These are phyloP conservation scores for Eremomyces bilateralis DNA, from an alignment of 495 filamentous ascomycete genomes.

Conservation along the genomic window DNA sequence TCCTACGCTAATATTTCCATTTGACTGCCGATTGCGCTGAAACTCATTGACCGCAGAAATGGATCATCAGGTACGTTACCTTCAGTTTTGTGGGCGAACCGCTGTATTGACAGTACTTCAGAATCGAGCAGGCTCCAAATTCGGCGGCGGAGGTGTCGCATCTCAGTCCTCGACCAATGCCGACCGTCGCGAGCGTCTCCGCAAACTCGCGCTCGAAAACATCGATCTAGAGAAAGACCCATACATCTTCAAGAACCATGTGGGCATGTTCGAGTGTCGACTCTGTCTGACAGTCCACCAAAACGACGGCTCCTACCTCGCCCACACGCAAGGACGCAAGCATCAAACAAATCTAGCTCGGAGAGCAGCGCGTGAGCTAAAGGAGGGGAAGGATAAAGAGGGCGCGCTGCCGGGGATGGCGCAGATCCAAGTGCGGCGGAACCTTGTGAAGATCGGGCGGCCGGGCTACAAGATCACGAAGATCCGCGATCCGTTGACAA, in stretches of 20 bases:
- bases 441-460: constrained; percentile 90
- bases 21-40: too few relatives aligned
- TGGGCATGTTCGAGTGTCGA: constrained; percentile 94
- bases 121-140: constrained; percentile 94
- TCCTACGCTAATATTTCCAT: too few relatives aligned
- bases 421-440: constrained; percentile 39
- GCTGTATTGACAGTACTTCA: too few relatives aligned
- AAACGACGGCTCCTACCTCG: constrained; percentile 97
- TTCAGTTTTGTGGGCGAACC: too few relatives aligned
- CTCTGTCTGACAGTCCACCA: constrained; percentile 98
- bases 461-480: constrained; percentile 98
- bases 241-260: constrained; percentile 99
- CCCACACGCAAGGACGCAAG: constrained; percentile 96
- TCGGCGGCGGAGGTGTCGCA: constrained; percentile 92
- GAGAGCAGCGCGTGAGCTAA: constrained; percentile 79
- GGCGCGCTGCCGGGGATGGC: constrained; percentile 45
- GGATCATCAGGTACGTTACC: too few relatives aligned
- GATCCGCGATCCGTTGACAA: constrained; percentile 68
- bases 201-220: constrained; percentile 91
- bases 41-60: too few relatives aligned
- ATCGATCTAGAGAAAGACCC: constrained; percentile 99
- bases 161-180: constrained; percentile 85
- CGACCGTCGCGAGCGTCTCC: constrained; percentile 87
- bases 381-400: constrained; percentile 46
- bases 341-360: constrained; percentile 98